Evolutionary conservation across 75 land plant species (phyloP), one percentile per base, ranked within the genome.

Genomic region (Selaginella moellendorffii): DNA sequence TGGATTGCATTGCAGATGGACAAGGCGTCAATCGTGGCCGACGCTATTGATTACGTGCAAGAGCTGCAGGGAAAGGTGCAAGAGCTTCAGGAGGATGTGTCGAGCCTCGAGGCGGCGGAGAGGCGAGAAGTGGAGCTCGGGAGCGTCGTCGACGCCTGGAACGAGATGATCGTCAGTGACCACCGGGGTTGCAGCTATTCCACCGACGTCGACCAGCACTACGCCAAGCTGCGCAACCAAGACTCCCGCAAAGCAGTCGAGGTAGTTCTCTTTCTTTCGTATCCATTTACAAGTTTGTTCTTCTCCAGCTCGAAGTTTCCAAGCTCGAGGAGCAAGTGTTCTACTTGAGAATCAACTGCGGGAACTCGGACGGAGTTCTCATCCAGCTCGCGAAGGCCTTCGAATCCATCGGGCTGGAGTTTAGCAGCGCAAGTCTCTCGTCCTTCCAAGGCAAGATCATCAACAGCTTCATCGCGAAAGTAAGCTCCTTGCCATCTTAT

Each of bases 1-100:
- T 22, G 29, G 27, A 10, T 18, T 46, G 51, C 14, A 46, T 31
- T 31, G 46, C 71, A 88, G 95, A 88, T 88, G 95, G 89, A 88
- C 73, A 88, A 88, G 65, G 95, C 84, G 0, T 88, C 95, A 0
- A 83, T 88, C 26, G 75, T 88, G 21, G 82, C 76, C 14, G 95
- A 88, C 59, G 95, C 95, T 0, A 85, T 88, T 19, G 80, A 77
- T 19, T 85, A 85, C 62, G 84, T 88, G n/a, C 75, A 79, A 42
- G 79, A 82, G 31, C 67, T 88, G 56, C 83, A 88, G 25, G 79
- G 79, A 17, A 72, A 88, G 65, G 83, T 83, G 70, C 79, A 63
- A 58, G 70, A 72, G 17, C 68, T 88, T 21, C 46, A 76, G 42
- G 72, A 68, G 0, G 95, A 88, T 54, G 79, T 83, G 12, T 25